Evolutionary conservation across 441 rosid species (phyloP), one percentile per base, ranked within the genome.

Genomic region (Bruguiera hainesii): DNA sequence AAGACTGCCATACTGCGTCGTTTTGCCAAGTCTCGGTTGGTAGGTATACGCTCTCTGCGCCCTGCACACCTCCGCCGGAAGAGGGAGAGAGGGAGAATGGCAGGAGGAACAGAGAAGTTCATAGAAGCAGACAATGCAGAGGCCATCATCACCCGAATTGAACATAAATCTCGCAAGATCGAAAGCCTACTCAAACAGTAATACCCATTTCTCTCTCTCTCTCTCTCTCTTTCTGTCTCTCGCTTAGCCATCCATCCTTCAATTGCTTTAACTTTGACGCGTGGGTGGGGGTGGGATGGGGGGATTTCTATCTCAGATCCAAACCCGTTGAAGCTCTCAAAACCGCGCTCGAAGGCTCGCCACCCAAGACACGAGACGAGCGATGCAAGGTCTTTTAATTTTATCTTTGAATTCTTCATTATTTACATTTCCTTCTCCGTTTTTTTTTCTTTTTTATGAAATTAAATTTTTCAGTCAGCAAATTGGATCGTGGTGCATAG

Each of bases 261-360:
- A 10, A 28, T 39, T 18, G 13, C 48, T 42, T 42, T 1, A 13
- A 42, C 18, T 42, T 42, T 13, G 48, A 42, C 18, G 15, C 37
- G 15, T 13, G 1, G 39, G 1, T 35, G 39, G 39, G 48, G 42
- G 3, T 37, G 11, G 46, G 31, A 29, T 29, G 31, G 37, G 37
- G 50, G 42, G 8, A 37, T 63, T 15, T 61, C 23, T 68, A 18
- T 8, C 16, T 58, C 65, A 85, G 96, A 75, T 79, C 71, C 68
- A 91, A 79, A 72, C 89, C 84, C 4, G 86, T 94, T 0, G 96
- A 94, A 81, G 97, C 93, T 71, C 87, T 94, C 35, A 89, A 88
- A 88, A 94, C 97, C 4, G 89, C 96, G 20, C 96, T 91, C 3
- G 97, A 94, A 76, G 98, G 92, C 5, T 82, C 96, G 30, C 92